Conservation (phyloP, 2,329 filamentous ascomycete species). For the Pseudopithomyces chartarum region DNA sequence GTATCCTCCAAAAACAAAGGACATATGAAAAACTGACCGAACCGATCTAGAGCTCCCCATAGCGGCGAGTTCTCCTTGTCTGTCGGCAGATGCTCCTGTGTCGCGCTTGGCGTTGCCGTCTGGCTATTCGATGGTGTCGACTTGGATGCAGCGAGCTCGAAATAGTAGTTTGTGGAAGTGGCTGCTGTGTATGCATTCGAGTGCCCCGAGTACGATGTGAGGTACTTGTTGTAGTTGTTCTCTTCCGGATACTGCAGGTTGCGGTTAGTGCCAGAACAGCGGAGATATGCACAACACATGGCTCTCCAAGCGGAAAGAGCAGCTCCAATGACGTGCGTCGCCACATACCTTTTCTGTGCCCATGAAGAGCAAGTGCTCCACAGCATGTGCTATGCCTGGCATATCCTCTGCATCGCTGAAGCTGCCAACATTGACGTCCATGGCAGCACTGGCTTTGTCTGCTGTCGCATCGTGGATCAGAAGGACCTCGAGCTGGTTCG, state of each 20-base stretch:
- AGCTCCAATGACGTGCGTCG: background rate
- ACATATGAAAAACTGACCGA: slow-evolving; percentile 91
- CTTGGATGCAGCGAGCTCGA: slow-evolving; percentile 86
- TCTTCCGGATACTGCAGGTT: slow-evolving; percentile 76
- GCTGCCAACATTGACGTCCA: slow-evolving; percentile 95
- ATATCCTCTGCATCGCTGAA: slow-evolving; percentile 91
- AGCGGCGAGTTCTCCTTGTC: slow-evolving; percentile 62
- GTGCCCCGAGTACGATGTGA: slow-evolving; percentile 85
- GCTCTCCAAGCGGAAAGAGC: background rate
- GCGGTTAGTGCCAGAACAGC: background rate
- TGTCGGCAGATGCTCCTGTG: slow-evolving; percentile 41
- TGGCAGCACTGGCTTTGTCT: slow-evolving; percentile 93
- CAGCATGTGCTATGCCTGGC: slow-evolving; percentile 93
- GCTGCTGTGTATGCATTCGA: slow-evolving; percentile 95
- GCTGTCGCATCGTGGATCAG: slow-evolving; percentile 93
- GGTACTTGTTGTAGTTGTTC: slow-evolving; percentile 94
- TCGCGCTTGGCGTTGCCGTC: slow-evolving; percentile 41
- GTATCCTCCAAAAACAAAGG: slow-evolving; percentile 86
- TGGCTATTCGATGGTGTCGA: slow-evolving; percentile 59
- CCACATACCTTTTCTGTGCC: slow-evolving; percentile 82
- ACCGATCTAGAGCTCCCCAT: slow-evolving; percentile 84
- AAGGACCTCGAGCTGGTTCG: slow-evolving; percentile 87
- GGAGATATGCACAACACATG: background rate
- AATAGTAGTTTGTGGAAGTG: slow-evolving; percentile 97
- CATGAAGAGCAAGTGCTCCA: slow-evolving; percentile 98